phyloP scores from a whole-genome alignment of 495 filamentous ascomycete genomes.

The Parachaetomium inaequale region DNA sequence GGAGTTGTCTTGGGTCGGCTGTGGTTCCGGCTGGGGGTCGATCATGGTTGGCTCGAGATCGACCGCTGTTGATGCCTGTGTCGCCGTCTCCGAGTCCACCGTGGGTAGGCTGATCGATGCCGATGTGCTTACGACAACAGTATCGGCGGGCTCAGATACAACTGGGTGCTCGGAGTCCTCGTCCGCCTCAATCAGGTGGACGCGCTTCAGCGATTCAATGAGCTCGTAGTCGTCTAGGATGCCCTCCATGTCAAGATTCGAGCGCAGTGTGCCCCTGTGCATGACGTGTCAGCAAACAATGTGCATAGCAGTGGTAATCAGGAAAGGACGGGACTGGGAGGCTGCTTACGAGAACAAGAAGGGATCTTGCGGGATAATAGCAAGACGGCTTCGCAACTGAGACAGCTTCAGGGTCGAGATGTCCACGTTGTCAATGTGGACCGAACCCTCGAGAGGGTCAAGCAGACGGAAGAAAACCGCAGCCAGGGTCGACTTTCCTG shows the following conservation, averaged over 20 bases:
- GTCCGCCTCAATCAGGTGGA: conserved; percentile 21
- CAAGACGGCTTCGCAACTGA: conserved; percentile 48
- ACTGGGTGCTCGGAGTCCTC: neutral
- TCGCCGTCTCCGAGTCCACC: conserved; percentile 12
- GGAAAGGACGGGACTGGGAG: neutral
- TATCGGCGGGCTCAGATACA: neutral
- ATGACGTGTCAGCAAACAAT: neutral
- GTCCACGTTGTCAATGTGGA: conserved; percentile 51
- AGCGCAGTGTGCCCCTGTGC: conserved; percentile 45
- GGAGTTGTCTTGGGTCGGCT: neutral
- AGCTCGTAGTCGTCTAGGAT: conserved; percentile 50
- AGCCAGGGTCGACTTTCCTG: conserved; percentile 44
- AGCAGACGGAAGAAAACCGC: conserved; percentile 51
- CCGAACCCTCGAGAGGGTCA: conserved; percentile 40
- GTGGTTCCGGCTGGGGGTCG: neutral
- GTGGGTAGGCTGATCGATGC: neutral
- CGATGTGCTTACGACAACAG: neutral
- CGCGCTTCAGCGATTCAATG: conserved; percentile 18
- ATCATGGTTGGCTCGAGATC: conserved; percentile 11
- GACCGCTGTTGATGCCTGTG: neutral
- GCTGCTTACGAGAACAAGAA: conserved; percentile 43
- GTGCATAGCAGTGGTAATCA: neutral
- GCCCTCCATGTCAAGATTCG: conserved; percentile 50
- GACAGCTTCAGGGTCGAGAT: conserved; percentile 45
- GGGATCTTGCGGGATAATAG: conserved; percentile 55